Percentiles rank a stretch among this genome's conserved stretches.
Evolutionary conservation across 352 stramenopile species (phyloP).

Genomic region (Phytophthora ramorum): DNA sequence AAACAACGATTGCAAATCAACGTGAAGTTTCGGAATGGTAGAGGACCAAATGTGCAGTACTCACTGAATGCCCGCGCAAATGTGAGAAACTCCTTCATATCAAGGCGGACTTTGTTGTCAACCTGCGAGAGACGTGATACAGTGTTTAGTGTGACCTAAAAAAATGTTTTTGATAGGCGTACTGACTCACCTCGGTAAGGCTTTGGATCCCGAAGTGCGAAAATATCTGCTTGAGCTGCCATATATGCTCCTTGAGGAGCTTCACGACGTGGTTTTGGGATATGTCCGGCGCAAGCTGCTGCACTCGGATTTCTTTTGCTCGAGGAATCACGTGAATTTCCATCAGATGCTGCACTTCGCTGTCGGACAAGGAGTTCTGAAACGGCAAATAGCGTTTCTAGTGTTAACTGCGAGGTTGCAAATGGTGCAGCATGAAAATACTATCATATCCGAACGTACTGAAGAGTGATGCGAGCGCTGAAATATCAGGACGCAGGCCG

Average conservation of each 20-base stretch:
- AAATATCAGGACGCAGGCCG: constrained; percentile 56
- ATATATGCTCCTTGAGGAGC: constrained; percentile 70
- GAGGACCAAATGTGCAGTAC: constrained; percentile 10
- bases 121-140: constrained; percentile 30
- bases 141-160: background rate
- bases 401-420: background rate
- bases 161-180: too few species aligned
- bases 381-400: background rate
- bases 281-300: constrained; percentile 72
- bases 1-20: constrained; percentile 8
- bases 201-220: constrained; percentile 75
- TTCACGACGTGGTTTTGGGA: constrained; percentile 76
- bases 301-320: constrained; percentile 61
- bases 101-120: constrained; percentile 55
- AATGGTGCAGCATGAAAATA: background rate
- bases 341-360: constrained; percentile 53
- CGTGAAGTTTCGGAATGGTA: background rate
- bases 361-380: constrained; percentile 20
- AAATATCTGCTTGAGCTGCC: constrained; percentile 82
- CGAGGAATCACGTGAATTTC: constrained; percentile 57
- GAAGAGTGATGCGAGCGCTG: constrained; percentile 34
- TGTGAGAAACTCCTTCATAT: constrained; percentile 71
- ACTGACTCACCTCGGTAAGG: constrained; percentile 48
- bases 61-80: constrained; percentile 78
- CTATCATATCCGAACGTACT: constrained; percentile 18